phyloP scores from a whole-genome alignment of 106 monocot genomes.

The Cymbidium sinense region DNA sequence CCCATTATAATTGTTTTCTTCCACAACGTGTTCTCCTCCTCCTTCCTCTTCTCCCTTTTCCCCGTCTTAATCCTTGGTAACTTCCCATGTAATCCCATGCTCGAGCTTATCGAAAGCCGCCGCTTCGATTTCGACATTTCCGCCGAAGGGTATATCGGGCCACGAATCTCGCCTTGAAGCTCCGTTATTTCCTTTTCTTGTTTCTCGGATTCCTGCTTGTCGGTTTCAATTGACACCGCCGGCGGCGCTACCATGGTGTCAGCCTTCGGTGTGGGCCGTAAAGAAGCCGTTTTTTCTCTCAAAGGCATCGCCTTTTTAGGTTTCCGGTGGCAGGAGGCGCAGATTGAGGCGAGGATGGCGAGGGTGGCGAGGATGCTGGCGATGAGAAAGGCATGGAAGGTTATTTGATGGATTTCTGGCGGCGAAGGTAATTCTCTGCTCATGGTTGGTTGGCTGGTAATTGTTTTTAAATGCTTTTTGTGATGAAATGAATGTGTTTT shows the following conservation, averaged over 20 bases:
- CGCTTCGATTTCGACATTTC: not conserved
- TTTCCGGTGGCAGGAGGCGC: not conserved
- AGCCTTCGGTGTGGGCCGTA: not conserved
- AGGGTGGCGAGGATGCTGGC: not conserved
- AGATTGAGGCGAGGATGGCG: not conserved
- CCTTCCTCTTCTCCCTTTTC: not conserved
- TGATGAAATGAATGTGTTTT: too few species aligned
- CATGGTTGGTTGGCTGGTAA: not conserved
- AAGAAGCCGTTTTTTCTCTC: not conserved
- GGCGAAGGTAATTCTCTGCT: not conserved
- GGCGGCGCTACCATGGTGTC: not conserved
- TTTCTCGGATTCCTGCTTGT: not conserved
- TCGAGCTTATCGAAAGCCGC: not conserved
- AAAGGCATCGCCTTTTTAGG: not conserved
- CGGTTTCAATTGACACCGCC: not conserved
- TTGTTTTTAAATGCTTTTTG: not conserved
- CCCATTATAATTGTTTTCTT: conserved; percentile 1
- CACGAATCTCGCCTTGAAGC: not conserved
- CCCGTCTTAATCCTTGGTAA: not conserved
- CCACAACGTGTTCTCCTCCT: not conserved
- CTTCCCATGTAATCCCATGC: not conserved
- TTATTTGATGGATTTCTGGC: not conserved
- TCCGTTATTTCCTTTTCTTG: not conserved
- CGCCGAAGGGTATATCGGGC: not conserved
- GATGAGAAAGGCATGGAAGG: not conserved